Evolutionary conservation across 805 yeast genomes (phyloP), one percentile per base, ranked within the genome.

Genomic region (Vanderwaltozyma tropicalis): DNA sequence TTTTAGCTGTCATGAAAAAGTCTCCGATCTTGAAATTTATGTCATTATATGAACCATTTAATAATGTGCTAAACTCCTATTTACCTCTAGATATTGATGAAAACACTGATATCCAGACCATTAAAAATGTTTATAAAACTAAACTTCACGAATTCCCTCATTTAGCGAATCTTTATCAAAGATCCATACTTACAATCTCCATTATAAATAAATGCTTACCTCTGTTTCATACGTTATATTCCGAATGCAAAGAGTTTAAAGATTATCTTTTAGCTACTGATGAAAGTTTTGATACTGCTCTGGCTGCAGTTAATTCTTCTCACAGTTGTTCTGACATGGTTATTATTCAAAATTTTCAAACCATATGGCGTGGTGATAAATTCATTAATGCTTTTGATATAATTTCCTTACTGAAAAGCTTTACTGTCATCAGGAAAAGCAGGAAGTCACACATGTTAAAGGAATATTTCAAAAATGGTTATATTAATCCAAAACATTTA

Each of bases 61-160:
- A 38, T 13, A 41, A 35, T 4, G 49, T 69, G 35, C 59, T 65
- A n/a, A 68, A 69, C 32, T 81, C 86, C 0, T 78, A 75, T 46
- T 57, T 60, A 0, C 48, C 59, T 1, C 55, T 81, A 25, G 79
- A 71, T 5, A 65, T 74, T n/a, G 67, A 67, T 37, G 63, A 67
- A 1, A 57, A 64, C 0, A 73, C 76, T 8, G 80, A 73, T 42
- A 83, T 77, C 51, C 92, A 83, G 42, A 75, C 81, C 31, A 72
- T 85, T 2, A 67, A 76, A 19, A 79, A 92, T 1, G 86, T 94
- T 1, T 82, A 74, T 50, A 78, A 79, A 41, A 65, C 80, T 31
- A 75, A 76, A 41, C 51, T 68, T 1, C 71, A 72, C 28, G 92
- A 82, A 38, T 47, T 57, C 1, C 65, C 64, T 1, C 64, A 67